Conservation (phyloP, 2,329 filamentous ascomycete species). For the Pezicula radicicola region DNA sequence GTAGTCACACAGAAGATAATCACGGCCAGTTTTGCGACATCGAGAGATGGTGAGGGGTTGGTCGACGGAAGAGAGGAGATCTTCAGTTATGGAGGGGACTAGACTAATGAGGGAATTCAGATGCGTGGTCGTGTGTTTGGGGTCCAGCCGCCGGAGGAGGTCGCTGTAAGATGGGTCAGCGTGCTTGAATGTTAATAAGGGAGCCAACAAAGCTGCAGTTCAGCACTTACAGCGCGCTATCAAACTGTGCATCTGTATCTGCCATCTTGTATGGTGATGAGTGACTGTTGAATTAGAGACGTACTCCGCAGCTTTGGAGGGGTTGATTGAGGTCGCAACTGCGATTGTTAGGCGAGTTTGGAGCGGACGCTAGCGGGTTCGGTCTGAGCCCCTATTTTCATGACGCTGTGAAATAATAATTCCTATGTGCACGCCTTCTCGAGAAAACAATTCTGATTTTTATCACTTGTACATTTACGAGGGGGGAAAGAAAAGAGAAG, state of each 20-base stretch:
- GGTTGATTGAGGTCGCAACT: conserved; percentile 8
- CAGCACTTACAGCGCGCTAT: conserved; percentile 30
- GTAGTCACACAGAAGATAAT: conserved; percentile 99
- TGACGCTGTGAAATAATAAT: too few relatives aligned
- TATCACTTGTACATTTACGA: too few relatives aligned
- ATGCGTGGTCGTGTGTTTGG: conserved; percentile 85
- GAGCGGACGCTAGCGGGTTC: neutral
- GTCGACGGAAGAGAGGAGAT: conserved; percentile 95
- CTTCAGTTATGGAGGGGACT: conserved; percentile 89
- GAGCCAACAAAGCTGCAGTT: neutral
- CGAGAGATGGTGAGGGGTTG: conserved; percentile 85
- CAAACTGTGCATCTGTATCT: conserved; percentile 29
- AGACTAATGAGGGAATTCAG: conserved; percentile 86
- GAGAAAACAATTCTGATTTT: too few relatives aligned
- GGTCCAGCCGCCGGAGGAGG: conserved; percentile 95
- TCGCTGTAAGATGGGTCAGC: conserved; percentile 58
- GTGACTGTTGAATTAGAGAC: neutral
- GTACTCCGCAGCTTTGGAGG: conserved; percentile 8
- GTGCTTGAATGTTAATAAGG: neutral
- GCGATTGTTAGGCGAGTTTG: neutral
- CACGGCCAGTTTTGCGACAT: conserved; percentile 84
- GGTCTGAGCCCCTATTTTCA: neutral
- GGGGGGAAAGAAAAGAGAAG: too few relatives aligned
- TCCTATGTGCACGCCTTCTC: too few relatives aligned
- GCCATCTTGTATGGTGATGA: conserved; percentile 22